phyloP scores from a whole-genome alignment of 2,329 filamentous ascomycete genomes.

The Phaeosphaeria sp. region DNA sequence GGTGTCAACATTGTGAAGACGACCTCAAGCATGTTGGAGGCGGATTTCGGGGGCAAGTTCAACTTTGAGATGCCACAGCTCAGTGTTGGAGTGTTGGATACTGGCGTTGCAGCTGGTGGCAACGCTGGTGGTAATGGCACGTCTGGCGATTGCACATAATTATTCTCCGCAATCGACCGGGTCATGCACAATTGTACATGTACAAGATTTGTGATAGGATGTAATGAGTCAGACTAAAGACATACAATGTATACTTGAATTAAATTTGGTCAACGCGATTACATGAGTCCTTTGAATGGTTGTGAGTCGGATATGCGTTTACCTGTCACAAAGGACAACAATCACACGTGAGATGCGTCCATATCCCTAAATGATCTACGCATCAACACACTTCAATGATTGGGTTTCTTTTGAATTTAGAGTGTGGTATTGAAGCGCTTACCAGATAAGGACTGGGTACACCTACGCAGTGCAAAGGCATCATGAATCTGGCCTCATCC shows the following conservation, averaged over 20 bases:
- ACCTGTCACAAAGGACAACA: too few relatives aligned
- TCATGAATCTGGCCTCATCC: neutral
- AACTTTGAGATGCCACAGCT: conserved; percentile 61
- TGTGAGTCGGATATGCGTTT: too few relatives aligned
- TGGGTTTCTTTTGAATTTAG: too few relatives aligned
- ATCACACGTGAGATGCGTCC: too few relatives aligned
- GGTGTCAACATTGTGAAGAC: conserved; percentile 53
- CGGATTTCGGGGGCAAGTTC: conserved; percentile 56
- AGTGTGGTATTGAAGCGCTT: too few relatives aligned
- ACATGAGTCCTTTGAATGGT: too few relatives aligned
- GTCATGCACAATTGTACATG: neutral
- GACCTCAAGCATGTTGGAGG: conserved; percentile 23
- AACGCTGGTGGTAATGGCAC: neutral
- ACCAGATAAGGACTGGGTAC: neutral
- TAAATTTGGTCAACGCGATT: neutral
- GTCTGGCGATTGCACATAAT: neutral
- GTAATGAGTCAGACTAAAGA: neutral
- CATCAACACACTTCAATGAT: too few relatives aligned
- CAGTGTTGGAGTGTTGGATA: conserved; percentile 63
- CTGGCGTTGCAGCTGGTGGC: conserved; percentile 14
- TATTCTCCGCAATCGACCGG: neutral
- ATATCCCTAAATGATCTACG: too few relatives aligned
- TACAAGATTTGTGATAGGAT: neutral
- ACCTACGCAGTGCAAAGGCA: neutral
- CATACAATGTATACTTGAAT: neutral